A percentile compares a stretch with the other conserved stretches of the same genome.
Evolutionary conservation across 441 rosid species (phyloP).

Genomic region (Populus trichocarpa): DNA sequence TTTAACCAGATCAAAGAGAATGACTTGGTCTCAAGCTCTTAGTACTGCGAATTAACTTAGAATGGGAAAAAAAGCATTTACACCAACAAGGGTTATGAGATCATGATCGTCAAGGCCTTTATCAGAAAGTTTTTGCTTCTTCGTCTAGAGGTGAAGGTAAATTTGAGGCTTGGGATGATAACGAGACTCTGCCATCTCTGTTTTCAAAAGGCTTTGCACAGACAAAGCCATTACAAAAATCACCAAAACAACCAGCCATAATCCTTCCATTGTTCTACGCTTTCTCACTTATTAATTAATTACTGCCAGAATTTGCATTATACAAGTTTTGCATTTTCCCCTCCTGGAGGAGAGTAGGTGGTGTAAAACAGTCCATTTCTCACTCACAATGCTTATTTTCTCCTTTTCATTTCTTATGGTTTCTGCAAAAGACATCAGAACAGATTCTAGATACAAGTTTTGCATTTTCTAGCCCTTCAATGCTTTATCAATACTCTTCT

Average conservation of each 20-base stretch:
- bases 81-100: slow-evolving; percentile 52
- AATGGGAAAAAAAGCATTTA: not conserved
- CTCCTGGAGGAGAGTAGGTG: not conserved
- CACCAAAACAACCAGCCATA: slow-evolving; percentile 25
- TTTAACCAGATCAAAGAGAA: no score
- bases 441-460: not conserved
- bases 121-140: slow-evolving; percentile 58
- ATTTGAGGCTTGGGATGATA: slow-evolving; percentile 42
- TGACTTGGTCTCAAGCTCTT: no score
- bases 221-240: slow-evolving; percentile 20
- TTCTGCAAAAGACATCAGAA: not conserved
- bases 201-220: slow-evolving; percentile 43
- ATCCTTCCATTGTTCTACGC: slow-evolving; percentile 25
- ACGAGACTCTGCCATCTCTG: slow-evolving; percentile 69
- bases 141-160: slow-evolving; percentile 66
- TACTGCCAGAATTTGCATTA: not conserved
- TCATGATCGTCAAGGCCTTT: slow-evolving; percentile 65
- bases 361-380: not conserved
- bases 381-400: not conserved
- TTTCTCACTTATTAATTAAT: not conserved
- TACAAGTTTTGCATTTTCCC: not conserved
- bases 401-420: not conserved
- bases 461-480: not conserved
- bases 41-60: no score
- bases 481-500: not conserved